These are phyloP conservation scores for Dipodascopsis uninucleata DNA, from an alignment of 805 yeast genomes.

Conservation along the genomic window DNA sequence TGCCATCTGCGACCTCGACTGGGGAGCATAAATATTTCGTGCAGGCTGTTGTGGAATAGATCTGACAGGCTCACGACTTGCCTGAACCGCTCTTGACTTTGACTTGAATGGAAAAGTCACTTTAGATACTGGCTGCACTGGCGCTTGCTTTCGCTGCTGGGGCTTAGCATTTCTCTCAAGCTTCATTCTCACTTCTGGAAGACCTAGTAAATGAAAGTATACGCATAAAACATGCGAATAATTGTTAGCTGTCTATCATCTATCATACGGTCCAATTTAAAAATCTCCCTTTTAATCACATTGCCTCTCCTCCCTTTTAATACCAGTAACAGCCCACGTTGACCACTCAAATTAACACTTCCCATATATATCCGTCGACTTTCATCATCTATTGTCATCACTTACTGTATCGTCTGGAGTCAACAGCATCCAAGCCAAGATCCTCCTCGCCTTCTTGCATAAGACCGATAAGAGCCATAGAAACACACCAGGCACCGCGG, in stretches of 20 bases:
- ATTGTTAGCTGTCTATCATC: no score
- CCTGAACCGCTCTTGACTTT: no score
- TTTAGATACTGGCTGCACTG: background rate
- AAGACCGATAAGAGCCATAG: constrained; percentile 36
- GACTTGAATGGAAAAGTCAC: no score
- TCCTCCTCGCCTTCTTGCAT: constrained; percentile 36
- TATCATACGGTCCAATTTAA: no score
- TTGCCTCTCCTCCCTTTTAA: no score
- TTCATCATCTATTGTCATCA: no score
- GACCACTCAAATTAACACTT: background rate
- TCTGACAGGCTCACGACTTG: no score
- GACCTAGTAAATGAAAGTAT: constrained; percentile 7
- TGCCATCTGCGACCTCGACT: constrained; percentile 1
- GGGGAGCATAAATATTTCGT: background rate
- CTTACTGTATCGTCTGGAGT: constrained; percentile 24
- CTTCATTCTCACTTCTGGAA: constrained; percentile 14
- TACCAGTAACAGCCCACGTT: no score
- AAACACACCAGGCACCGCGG: constrained; percentile 34
- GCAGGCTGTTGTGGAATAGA: constrained; percentile 11
- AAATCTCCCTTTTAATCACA: no score
- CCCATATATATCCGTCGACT: no score
- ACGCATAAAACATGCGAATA: no score
- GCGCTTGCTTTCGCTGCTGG: constrained; percentile 1
- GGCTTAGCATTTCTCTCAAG: constrained; percentile 2
- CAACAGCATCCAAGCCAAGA: constrained; percentile 33